Evolutionary conservation across 139 green algal species (phyloP), one percentile per base, ranked within the genome.

Genomic region (Pedinophyceae sp.): DNA sequence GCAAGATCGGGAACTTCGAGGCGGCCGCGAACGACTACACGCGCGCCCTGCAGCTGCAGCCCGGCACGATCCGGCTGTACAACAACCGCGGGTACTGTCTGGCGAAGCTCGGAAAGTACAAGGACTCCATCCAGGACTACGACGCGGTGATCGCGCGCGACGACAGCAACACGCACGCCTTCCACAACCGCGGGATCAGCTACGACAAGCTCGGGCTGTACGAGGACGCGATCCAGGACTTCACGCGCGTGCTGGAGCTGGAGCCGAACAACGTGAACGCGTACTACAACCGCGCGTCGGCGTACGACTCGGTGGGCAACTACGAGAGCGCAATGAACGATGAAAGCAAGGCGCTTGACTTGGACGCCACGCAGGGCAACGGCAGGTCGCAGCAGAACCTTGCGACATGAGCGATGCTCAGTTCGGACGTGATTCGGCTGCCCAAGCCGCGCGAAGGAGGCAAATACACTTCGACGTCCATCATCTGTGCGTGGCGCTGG

Each of bases 11-110:
- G 16, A 63, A 71, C 28, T 87, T 72, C 54, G 63, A 72, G 28
- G 57, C 52, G 10, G 83, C 81, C 7, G 69, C 73, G 10, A 57
- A 57, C 2, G 83, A 92, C 65, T 89, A 88, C 60, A 65, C 51
- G 1, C 25, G 43, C 3, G 74, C 76, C 2, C 46, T 87, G 23
- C 24, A 55, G 24, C 49, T 64, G 19, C 57, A 58, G 18, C 41
- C 62, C 0, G 34, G 25, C 57, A 76, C 51, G 17, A 54, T 69
- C 2, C 63, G 68, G 4, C 64, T 79, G 45, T 58, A 72, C 61
- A 80, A 70, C 60, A 72, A 72, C 49, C 65, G 76, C 19, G 82
- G 69, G 2, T 91, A 88, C 69, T 91, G 82, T 65, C 64, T 76
- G n/a, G 82, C 82, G 50, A 80, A 74, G 55, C 41, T 88, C 23